A percentile compares a stretch with the other conserved stretches of the same genome.
Conservation (phyloP, 352 stramenopile species). For the Phytophthora sojae region DNA sequence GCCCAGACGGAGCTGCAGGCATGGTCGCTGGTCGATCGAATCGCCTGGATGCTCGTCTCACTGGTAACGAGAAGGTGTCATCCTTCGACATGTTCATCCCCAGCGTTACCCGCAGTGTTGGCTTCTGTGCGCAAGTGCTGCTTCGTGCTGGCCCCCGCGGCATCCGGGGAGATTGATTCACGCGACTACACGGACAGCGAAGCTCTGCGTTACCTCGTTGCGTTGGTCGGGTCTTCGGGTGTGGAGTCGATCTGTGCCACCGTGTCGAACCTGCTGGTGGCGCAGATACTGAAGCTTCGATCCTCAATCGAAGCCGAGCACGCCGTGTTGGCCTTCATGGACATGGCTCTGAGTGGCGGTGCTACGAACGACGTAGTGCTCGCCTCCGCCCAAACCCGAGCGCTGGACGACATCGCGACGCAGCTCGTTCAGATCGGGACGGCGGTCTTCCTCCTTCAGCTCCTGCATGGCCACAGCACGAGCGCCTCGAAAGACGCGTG, state of each 20-base stretch:
- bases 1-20: conserved; percentile 26
- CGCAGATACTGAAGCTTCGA: conserved; percentile 29
- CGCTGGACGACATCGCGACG: conserved; percentile 32
- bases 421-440: conserved; percentile 44
- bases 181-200: conserved; percentile 26
- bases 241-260: conserved; percentile 28
- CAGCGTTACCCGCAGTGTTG: conserved; percentile 9
- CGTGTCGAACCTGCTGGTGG: conserved; percentile 31
- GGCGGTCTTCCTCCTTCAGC: conserved; percentile 41
- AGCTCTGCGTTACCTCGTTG: conserved; percentile 17
- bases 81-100: conserved; percentile 1
- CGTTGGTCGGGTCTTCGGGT: conserved; percentile 21
- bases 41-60: conserved; percentile 32
- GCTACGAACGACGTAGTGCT: conserved; percentile 12
- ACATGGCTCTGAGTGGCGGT: conserved; percentile 23
- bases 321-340: conserved; percentile 28
- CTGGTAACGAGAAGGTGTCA: conserved; percentile 29
- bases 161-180: conserved; percentile 21
- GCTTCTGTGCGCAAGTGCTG: conserved; percentile 29
- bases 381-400: conserved; percentile 20
- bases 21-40: conserved; percentile 32
- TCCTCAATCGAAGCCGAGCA: conserved; percentile 40
- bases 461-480: conserved; percentile 33
- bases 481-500: conserved; percentile 14
- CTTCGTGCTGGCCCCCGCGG: conserved; percentile 18